phyloP scores from a whole-genome alignment of 2,329 filamentous ascomycete genomes.

The Colletotrichum tropicicola region DNA sequence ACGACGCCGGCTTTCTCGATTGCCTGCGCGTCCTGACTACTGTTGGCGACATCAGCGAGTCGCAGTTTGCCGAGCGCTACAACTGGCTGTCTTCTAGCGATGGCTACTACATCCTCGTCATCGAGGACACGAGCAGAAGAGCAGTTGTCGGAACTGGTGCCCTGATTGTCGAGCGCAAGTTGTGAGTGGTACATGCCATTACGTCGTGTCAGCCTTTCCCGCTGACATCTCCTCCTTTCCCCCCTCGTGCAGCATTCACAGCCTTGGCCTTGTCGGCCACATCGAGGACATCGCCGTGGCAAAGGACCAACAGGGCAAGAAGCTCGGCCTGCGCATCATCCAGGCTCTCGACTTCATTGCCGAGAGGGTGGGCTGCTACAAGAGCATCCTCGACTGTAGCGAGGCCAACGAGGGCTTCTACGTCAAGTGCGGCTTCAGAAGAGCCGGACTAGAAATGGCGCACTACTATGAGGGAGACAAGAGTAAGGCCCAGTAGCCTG shows the following conservation, averaged over 20 bases:
- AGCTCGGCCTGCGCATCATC: conserved; percentile 90
- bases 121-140: conserved; percentile 72
- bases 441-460: conserved; percentile 94
- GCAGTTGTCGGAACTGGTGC: conserved; percentile 90
- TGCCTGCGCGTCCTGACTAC: conserved; percentile 91
- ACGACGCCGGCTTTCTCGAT: conserved; percentile 84
- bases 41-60: conserved; percentile 84
- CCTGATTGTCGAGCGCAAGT: conserved; percentile 92
- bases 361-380: conserved; percentile 91
- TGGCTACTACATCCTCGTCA: conserved; percentile 87
- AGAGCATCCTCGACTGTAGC: conserved; percentile 95
- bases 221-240: conserved; percentile 30
- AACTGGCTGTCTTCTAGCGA: conserved; percentile 80
- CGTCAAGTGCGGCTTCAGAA: conserved; percentile 94
- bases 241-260: conserved; percentile 78
- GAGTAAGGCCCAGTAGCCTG: conserved; percentile 48
- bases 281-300: conserved; percentile 98
- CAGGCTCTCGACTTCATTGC: conserved; percentile 92
- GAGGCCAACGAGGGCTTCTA: conserved; percentile 98
- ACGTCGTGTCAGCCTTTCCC: background rate
- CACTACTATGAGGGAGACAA: conserved; percentile 81
- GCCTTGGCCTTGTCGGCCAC: conserved; percentile 85
- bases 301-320: conserved; percentile 97
- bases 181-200: conserved; percentile 62
- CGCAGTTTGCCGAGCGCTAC: conserved; percentile 81